Evolutionary conservation across 78 protist species (phyloP).

Genomic region (slime mould (Dictyostelium discoideum)): dicty_2.7 NC_007088.5:8103501-8104000

Average conservation of each 20-base stretch:
- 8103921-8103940: background rate
- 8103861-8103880: too few relatives aligned
- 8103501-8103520: background rate
- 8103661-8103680: background rate
- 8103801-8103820: background rate
- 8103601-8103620: background rate
- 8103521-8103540: background rate
- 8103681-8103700: background rate
- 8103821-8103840: background rate
- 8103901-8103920: background rate
- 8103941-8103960: background rate
- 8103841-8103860: too few relatives aligned
- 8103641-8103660: background rate
- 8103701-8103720: background rate
- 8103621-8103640: background rate
- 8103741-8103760: too few relatives aligned
- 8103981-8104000: background rate
- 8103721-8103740: background rate
- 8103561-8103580: background rate
- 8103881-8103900: background rate
- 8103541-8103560: background rate
- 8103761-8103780: too few relatives aligned
- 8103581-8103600: background rate
- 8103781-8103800: too few relatives aligned
- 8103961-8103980: background rate